These are phyloP conservation scores for Exophiala mesophila DNA, from an alignment of 2,329 filamentous ascomycete genomes.

Conservation along the genomic window DNA sequence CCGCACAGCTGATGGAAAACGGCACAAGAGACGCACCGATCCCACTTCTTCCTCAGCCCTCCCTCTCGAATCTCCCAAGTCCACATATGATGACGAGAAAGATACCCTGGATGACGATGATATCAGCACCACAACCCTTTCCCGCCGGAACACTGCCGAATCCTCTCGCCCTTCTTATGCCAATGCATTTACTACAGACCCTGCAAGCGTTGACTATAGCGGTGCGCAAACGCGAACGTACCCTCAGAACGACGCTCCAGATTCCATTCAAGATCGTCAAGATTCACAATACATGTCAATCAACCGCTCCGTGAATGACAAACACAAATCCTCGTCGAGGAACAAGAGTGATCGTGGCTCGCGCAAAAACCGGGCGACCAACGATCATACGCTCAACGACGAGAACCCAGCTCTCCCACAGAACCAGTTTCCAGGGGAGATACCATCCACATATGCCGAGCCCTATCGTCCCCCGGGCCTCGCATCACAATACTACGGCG, in stretches of 20 bases:
- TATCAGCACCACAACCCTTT: neutral
- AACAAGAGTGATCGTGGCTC: conserved; percentile 24
- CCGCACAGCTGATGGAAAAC: conserved; percentile 12
- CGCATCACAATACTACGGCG: conserved; percentile 59
- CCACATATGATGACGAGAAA: conserved; percentile 7
- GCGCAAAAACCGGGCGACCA: conserved; percentile 13
- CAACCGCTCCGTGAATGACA: conserved; percentile 7
- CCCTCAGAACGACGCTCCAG: neutral
- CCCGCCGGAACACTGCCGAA: neutral
- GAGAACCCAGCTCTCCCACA: conserved; percentile 46
- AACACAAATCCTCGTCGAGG: conserved; percentile 26
- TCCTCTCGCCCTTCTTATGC: neutral
- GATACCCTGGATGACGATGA: conserved; percentile 7
- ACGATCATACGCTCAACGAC: conserved; percentile 18
- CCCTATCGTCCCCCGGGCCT: conserved; percentile 49
- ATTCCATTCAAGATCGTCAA: conserved; percentile 1
- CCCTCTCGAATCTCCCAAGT: conserved; percentile 16
- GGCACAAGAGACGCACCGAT: conserved; percentile 8
- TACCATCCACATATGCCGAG: conserved; percentile 42
- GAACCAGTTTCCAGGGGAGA: conserved; percentile 57
- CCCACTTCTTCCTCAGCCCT: conserved; percentile 19
- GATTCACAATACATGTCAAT: neutral
- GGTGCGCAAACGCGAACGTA: neutral
- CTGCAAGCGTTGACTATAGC: neutral
- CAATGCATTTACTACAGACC: conserved; percentile 1